phyloP scores from a whole-genome alignment of 2,329 filamentous ascomycete species.

The Parascedosporium putredinis region DNA sequence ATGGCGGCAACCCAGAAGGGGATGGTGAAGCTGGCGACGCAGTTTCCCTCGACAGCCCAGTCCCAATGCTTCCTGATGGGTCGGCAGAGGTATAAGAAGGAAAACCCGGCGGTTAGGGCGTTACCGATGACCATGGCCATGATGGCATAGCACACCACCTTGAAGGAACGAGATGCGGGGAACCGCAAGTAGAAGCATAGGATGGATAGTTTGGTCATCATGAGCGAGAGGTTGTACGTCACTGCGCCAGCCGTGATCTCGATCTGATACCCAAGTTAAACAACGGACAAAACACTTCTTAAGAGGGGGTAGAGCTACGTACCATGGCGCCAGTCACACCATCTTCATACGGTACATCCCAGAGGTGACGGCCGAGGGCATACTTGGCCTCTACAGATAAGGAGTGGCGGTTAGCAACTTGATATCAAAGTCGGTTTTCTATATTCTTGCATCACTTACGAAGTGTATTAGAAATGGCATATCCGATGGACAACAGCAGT shows the following conservation, averaged over 20 bases:
- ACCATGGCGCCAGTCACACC: background rate
- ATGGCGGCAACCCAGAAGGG: background rate
- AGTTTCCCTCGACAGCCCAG: background rate
- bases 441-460: too few relatives aligned
- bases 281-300: too few relatives aligned
- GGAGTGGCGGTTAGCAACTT: background rate
- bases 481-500: background rate
- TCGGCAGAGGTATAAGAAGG: background rate
- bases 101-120: background rate
- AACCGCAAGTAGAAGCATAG: background rate
- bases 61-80: background rate
- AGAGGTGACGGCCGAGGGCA: background rate
- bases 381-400: background rate
- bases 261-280: background rate
- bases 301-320: too few relatives aligned
- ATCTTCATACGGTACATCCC: background rate
- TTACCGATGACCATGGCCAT: background rate
- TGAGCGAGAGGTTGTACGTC: background rate
- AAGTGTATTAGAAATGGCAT: background rate
- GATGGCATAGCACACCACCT: background rate
- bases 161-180: background rate
- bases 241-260: background rate
- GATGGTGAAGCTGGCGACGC: background rate
- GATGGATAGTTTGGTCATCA: background rate
- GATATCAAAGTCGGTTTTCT: background rate